These are phyloP conservation scores for Pulchroboletus neoregius DNA, from an alignment of 1,284 basidiomycete genomes.

Conservation along the genomic window DNA sequence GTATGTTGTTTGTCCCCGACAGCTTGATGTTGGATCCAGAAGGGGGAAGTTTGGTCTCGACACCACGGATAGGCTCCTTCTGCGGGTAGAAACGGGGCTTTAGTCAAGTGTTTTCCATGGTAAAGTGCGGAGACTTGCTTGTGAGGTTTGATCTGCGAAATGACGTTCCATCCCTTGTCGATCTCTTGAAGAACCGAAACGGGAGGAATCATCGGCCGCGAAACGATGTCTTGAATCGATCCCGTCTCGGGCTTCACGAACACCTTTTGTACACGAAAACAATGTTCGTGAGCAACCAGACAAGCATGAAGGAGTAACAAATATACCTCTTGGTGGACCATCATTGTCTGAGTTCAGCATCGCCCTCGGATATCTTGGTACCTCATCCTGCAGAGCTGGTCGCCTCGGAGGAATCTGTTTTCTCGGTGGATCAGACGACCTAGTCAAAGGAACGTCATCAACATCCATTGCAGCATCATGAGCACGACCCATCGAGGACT, in stretches of 20 bases:
- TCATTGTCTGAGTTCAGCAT: slow-evolving; percentile 34
- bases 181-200: slow-evolving; percentile 21
- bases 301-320: background rate
- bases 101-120: background rate
- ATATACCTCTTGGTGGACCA: slow-evolving; percentile 17
- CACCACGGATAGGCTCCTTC: slow-evolving; percentile 25
- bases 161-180: slow-evolving; percentile 23
- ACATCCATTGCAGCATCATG: slow-evolving; percentile 28
- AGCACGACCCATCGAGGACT: slow-evolving; percentile 22
- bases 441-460: slow-evolving; percentile 26
- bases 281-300: background rate
- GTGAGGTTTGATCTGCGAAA: slow-evolving; percentile 19
- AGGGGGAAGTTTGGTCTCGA: slow-evolving; percentile 18
- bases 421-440: slow-evolving; percentile 20
- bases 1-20: slow-evolving; percentile 34
- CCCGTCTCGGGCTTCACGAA: slow-evolving; percentile 26
- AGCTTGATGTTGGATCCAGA: slow-evolving; percentile 27
- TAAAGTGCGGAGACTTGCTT: slow-evolving; percentile 16
- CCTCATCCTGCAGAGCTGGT: slow-evolving; percentile 24
- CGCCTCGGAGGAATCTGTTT: slow-evolving; percentile 19
- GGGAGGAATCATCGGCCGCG: slow-evolving; percentile 14
- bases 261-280: slow-evolving; percentile 1
- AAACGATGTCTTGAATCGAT: slow-evolving; percentile 21
- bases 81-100: slow-evolving; percentile 1
- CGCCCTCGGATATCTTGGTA: slow-evolving; percentile 39